Percentiles rank a stretch among this genome's conserved stretches.
phyloP scores from a whole-genome alignment of 495 filamentous ascomycete genomes.

The Jackrogersella multiformis region DNA sequence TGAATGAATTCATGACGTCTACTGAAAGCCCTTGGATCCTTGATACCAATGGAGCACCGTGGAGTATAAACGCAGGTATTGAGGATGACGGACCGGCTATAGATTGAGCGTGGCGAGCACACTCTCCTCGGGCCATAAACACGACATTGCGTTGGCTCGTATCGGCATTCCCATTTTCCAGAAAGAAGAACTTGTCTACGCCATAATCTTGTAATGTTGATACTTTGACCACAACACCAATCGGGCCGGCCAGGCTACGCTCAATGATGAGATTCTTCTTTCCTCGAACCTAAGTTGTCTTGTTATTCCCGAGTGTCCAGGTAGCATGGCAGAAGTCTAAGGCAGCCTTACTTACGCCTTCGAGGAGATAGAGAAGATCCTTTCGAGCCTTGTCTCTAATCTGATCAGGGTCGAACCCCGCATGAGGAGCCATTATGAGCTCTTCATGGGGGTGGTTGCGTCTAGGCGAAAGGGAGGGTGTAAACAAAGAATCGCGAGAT shows the following conservation, averaged over 20 bases:
- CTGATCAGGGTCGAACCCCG: constrained; percentile 80
- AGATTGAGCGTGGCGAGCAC: constrained; percentile 76
- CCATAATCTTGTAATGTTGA: constrained; percentile 86
- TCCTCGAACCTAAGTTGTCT: constrained; percentile 77
- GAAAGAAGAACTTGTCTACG: constrained; percentile 92
- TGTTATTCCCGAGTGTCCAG: constrained; percentile 45
- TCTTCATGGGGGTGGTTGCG: constrained; percentile 55
- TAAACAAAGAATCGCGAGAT: constrained; percentile 11
- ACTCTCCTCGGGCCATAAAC: constrained; percentile 90
- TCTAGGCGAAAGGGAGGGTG: constrained; percentile 17
- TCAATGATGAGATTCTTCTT: constrained; percentile 99
- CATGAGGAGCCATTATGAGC: constrained; percentile 71
- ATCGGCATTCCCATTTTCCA: constrained; percentile 93
- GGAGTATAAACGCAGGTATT: constrained; percentile 18
- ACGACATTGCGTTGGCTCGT: constrained; percentile 93
- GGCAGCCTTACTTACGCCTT: constrained; percentile 80
- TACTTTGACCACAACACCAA: constrained; percentile 93
- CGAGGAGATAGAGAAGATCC: constrained; percentile 84
- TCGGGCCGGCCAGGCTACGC: constrained; percentile 84
- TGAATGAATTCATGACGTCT: constrained; percentile 42
- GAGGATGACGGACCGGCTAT: constrained; percentile 81
- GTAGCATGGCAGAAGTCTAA: constrained; percentile 11
- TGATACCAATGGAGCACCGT: constrained; percentile 13
- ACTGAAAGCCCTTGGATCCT: constrained; percentile 32
- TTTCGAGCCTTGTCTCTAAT: constrained; percentile 84